A percentile compares a stretch with the other conserved stretches of the same genome.
These are phyloP conservation scores for Neurospora tetraspora DNA, from an alignment of 495 filamentous ascomycete genomes.

Conservation along the genomic window DNA sequence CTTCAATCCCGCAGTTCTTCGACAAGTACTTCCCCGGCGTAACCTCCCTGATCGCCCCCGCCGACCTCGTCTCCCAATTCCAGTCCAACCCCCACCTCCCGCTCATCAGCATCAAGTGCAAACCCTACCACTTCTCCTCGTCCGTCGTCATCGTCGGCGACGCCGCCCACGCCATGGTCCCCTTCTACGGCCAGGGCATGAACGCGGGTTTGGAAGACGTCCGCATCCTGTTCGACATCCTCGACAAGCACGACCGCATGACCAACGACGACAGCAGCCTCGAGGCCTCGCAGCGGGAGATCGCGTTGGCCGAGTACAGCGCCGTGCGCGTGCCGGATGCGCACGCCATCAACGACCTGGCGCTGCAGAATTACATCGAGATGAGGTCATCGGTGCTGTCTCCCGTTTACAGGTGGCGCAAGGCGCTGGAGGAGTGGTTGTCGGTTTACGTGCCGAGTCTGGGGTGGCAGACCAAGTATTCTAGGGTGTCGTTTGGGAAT, in stretches of 20 bases:
- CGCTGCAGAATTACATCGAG: conserved; percentile 83
- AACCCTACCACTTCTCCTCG: conserved; percentile 68
- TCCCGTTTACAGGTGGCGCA: conserved; percentile 64
- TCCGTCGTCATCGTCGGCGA: conserved; percentile 85
- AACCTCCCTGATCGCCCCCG: conserved; percentile 62
- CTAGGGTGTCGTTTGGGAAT: conserved; percentile 86
- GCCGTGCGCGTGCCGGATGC: conserved; percentile 63
- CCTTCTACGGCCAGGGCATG: conserved; percentile 87
- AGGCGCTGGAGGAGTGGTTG: conserved; percentile 76
- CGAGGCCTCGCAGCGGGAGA: conserved; percentile 28
- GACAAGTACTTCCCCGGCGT: conserved; percentile 74
- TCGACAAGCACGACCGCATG: conserved; percentile 49
- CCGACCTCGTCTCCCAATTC: conserved; percentile 63
- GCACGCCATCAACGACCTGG: conserved; percentile 84
- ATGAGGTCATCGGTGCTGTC: conserved; percentile 79
- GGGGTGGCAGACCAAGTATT: conserved; percentile 88
- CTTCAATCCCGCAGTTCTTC: conserved; percentile 60
- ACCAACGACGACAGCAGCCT: conserved; percentile 18
- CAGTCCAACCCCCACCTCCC: conserved; percentile 75
- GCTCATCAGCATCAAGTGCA: conserved; percentile 84
- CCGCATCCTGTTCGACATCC: conserved; percentile 62
- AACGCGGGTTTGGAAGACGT: conserved; percentile 83
- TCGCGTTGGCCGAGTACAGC: conserved; percentile 67
- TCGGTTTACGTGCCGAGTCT: conserved; percentile 61
- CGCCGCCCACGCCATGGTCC: conserved; percentile 94